These are phyloP conservation scores for Rehmannia glutinosa DNA, from an alignment of 257 asterid genomes.

Conservation along the genomic window DNA sequence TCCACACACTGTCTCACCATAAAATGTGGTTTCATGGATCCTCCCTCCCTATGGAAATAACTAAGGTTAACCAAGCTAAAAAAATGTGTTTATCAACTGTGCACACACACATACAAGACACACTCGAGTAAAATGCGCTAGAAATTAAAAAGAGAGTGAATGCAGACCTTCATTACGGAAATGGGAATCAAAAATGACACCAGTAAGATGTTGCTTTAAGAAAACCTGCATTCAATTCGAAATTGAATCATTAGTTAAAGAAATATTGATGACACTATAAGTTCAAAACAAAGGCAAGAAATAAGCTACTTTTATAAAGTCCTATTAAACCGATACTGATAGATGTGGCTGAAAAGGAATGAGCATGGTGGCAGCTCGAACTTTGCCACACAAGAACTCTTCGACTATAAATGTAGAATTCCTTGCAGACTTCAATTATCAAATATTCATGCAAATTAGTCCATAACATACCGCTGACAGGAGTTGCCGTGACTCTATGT, in stretches of 20 bases:
- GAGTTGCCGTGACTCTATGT: slow-evolving; percentile 71
- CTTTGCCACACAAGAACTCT: no score
- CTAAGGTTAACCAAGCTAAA: background rate
- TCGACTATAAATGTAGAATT: no score
- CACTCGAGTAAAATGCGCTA: no score
- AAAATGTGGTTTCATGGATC: no score
- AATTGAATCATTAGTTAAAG: background rate
- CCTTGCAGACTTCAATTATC: background rate
- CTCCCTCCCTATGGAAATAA: no score
- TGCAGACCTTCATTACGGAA: slow-evolving; percentile 42
- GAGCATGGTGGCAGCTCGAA: no score
- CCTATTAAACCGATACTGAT: no score
- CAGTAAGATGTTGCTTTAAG: slow-evolving; percentile 72
- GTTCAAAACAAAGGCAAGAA: background rate
- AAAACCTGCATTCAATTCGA: slow-evolving; percentile 61
- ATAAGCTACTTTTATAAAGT: no score
- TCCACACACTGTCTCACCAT: no score
- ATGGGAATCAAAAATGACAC: slow-evolving; percentile 71
- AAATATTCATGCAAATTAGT: background rate
- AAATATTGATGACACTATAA: background rate
- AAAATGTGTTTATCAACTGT: no score
- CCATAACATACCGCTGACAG: slow-evolving; percentile 65
- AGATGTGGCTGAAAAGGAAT: no score
- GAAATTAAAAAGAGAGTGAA: background rate
- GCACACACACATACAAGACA: no score